Evolutionary conservation across 306 rosid genomes (phyloP).

Genomic region (Alnus rubra): DNA sequence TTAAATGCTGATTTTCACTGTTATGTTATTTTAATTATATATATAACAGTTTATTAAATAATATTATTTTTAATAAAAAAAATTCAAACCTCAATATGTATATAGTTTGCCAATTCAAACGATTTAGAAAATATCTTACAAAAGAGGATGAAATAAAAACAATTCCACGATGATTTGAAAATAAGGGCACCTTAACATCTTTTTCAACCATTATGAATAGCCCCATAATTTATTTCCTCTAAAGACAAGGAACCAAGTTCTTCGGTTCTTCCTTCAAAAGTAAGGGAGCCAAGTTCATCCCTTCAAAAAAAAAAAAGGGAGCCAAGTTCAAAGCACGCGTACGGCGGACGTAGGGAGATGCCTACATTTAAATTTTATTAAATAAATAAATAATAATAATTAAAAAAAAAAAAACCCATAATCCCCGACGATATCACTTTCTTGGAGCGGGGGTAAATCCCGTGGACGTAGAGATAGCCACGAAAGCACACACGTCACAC

Average conservation of each 20-base stretch:
- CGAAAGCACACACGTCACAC: neutral
- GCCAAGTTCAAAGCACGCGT: slow-evolving; percentile 10
- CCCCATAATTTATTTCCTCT: neutral
- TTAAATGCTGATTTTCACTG: too few relatives aligned
- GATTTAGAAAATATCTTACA: too few relatives aligned
- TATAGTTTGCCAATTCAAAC: too few relatives aligned
- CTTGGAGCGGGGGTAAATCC: neutral
- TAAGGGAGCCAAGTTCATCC: neutral
- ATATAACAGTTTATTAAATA: too few relatives aligned
- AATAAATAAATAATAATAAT: too few relatives aligned
- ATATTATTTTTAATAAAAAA: too few relatives aligned
- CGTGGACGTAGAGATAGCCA: neutral
- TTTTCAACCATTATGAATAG: neutral
- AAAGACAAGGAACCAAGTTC: neutral
- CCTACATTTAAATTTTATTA: neutral
- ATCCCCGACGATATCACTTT: neutral
- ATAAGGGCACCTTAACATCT: neutral
- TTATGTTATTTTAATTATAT: too few relatives aligned
- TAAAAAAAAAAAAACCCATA: neutral
- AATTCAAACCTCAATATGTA: too few relatives aligned
- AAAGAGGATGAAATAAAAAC: too few relatives aligned
- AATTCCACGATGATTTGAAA: neutral
- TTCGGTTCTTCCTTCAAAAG: neutral
- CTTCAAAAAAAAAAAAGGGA: too few relatives aligned
- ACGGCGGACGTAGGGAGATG: neutral